phyloP scores from a whole-genome alignment of 306 rosid genomes.

The Morella rubra region DNA sequence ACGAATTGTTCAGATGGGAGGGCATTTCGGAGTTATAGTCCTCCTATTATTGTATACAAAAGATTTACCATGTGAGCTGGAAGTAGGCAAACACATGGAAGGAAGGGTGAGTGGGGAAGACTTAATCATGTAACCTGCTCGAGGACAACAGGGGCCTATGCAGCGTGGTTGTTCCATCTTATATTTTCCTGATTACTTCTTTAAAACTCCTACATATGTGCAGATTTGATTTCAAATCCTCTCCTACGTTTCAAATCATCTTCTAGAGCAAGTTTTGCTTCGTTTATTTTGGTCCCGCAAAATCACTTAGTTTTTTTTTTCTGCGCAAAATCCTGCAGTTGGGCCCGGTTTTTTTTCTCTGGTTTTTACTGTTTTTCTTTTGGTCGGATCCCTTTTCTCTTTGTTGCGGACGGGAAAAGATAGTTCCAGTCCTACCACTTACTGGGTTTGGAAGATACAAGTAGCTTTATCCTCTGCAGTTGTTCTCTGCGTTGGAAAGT shows the following conservation, averaged over 20 bases:
- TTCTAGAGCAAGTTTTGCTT: neutral
- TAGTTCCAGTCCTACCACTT: too few relatives aligned
- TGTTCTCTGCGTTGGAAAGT: neutral
- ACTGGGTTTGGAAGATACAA: too few relatives aligned
- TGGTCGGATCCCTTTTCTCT: too few relatives aligned
- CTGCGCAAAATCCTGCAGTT: too few relatives aligned
- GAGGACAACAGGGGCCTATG: conserved; percentile 1
- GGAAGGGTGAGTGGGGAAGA: conserved; percentile 4
- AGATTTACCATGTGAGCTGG: neutral
- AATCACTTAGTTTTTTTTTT: neutral
- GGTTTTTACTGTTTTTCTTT: too few relatives aligned
- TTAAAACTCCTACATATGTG: neutral
- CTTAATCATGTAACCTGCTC: neutral
- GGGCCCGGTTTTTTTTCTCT: too few relatives aligned
- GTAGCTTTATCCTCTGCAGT: too few relatives aligned
- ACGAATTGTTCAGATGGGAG: too few relatives aligned
- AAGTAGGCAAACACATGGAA: neutral
- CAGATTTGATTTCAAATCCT: neutral
- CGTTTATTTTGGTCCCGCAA: neutral
- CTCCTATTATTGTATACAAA: too few relatives aligned
- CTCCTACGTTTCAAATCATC: neutral
- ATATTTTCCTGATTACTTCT: too few relatives aligned
- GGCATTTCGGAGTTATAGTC: too few relatives aligned
- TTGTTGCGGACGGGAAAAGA: too few relatives aligned
- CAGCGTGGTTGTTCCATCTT: neutral